Base-by-base conservation (phyloP, 78 protist genomes). In the Dictyostelium firmibasis region DNA sequence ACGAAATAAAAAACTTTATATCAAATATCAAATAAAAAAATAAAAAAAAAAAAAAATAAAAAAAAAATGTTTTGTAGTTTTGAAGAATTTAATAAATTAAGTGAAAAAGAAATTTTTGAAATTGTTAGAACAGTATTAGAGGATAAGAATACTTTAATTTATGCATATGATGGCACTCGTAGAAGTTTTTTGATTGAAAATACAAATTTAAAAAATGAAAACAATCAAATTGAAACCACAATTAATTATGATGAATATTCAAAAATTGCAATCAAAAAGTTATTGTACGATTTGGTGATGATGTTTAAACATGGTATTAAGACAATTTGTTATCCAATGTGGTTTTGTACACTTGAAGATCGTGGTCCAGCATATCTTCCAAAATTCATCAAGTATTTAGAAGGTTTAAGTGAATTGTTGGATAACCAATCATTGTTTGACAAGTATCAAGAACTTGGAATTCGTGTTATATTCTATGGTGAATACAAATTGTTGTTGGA, bases 241-340 rank as follows among this genome's bases (percentile, higher is more conserved):
- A 86, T 86, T 3, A 25, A 86, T 57, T 86, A 81, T 78, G 62
- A 86, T 16, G 78, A 76, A 13, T 86, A 86, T 53, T 76, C 50
- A 16, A 50, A 33, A 33, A 75, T 23, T 13, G 67, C 92, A 43
- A 70, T 85, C 13, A 23, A 85, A 41, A 75, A 53, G 18, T 43
- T 85, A 62, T 11, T 85, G 1, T 38, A 74, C 10, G 16, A 44
- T 18, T 36, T 62, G 9, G 64, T 85, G 9, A 74, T 85, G 91
- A 85, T 85, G 91, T 60, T 85, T 70, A 31, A 70, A 35, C 91
- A 85, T 85, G 91, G 91, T 31, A 74, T 85, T 27, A n/a, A 85
- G 13, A 74, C 81, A 4, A 72, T 85, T 33, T 23, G 47, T 13
- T 85, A 85, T 85, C 91, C 91, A 85, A 85, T 85, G 91, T 85